These are phyloP conservation scores for Verticillium tricorpus DNA, from an alignment of 2,329 filamentous ascomycete species.

Conservation along the genomic window DNA sequence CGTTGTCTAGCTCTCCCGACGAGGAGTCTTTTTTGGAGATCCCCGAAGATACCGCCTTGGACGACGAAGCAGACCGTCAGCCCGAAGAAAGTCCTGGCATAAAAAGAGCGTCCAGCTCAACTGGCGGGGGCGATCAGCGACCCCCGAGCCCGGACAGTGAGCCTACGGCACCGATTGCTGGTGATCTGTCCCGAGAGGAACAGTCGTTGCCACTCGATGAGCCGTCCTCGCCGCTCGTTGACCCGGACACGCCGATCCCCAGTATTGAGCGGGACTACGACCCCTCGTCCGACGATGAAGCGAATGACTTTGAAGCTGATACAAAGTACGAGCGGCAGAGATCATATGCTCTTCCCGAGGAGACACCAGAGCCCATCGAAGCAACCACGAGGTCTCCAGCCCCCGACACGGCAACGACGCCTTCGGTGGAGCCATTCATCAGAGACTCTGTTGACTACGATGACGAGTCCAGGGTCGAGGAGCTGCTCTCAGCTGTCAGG, in stretches of 20 bases:
- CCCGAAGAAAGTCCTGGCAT: neutral
- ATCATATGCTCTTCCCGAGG: neutral
- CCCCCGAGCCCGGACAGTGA: neutral
- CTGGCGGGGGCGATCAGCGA: constrained; percentile 1
- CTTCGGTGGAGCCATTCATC: neutral
- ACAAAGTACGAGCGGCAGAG: neutral
- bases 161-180: neutral
- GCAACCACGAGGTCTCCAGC: neutral
- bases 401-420: neutral
- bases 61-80: neutral
- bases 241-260: neutral
- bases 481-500: neutral
- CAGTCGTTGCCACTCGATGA: neutral
- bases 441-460: neutral
- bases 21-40: constrained; percentile 3
- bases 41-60: neutral
- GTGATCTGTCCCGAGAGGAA: neutral
- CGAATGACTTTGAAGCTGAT: neutral
- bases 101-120: neutral
- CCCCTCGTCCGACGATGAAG: neutral
- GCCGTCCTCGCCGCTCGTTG: neutral
- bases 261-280: neutral
- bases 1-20: neutral
- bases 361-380: neutral
- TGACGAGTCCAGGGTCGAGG: neutral